These are phyloP conservation scores for Pythium graminicola DNA, from an alignment of 352 stramenopile species.

Conservation along the genomic window DNA sequence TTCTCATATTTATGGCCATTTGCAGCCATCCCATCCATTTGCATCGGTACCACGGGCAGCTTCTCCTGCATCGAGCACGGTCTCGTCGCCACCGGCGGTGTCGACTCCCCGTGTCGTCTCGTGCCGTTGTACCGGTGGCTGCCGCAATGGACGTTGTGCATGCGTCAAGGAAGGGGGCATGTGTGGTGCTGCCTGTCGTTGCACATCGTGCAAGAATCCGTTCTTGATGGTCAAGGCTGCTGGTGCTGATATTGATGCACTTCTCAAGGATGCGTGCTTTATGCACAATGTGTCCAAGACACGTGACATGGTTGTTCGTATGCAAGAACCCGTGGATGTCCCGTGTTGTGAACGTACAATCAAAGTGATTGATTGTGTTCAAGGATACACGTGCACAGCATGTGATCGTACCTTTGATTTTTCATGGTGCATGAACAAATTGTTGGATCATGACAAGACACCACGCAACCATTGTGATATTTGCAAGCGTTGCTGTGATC, in stretches of 20 bases:
- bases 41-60: background rate
- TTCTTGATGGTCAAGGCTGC: slow-evolving; percentile 77
- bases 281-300: slow-evolving; percentile 87
- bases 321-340: slow-evolving; percentile 60
- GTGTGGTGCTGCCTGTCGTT: slow-evolving; percentile 66
- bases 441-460: slow-evolving; percentile 63
- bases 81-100: slow-evolving; percentile 4
- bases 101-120: slow-evolving; percentile 46
- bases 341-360: slow-evolving; percentile 41
- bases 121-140: slow-evolving; percentile 74
- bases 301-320: slow-evolving; percentile 68
- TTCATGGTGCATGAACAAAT: slow-evolving; percentile 79
- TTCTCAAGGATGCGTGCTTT: slow-evolving; percentile 74
- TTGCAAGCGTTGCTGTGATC: slow-evolving; percentile 82
- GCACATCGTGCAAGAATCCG: slow-evolving; percentile 84
- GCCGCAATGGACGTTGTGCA: slow-evolving; percentile 71
- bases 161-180: slow-evolving; percentile 80
- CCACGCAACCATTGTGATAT: slow-evolving; percentile 80
- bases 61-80: background rate
- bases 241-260: slow-evolving; percentile 63
- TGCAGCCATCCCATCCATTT: slow-evolving; percentile 1
- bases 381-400: slow-evolving; percentile 48
- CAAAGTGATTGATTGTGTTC: slow-evolving; percentile 70
- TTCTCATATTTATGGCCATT: slow-evolving; percentile 4
- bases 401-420: slow-evolving; percentile 63